Conservation (phyloP, 139 green algal species). For the Chlorella vulgaris region DNA sequence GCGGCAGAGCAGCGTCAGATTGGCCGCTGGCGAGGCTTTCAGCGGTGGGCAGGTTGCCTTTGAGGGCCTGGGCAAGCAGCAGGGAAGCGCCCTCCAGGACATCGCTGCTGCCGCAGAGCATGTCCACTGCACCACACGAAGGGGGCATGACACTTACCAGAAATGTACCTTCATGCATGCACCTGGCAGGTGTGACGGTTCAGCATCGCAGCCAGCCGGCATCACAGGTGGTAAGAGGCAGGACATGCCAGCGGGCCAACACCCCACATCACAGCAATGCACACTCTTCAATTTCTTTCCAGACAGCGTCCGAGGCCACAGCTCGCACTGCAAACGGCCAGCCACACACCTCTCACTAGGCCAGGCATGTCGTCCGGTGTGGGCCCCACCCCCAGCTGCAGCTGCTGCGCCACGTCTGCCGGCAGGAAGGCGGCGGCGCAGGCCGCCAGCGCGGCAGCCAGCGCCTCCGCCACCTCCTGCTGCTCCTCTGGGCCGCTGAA, state of each 20-base stretch:
- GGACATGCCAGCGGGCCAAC: too few relatives aligned
- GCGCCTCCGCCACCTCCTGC: background rate
- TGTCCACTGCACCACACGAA: background rate
- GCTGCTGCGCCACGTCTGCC: background rate
- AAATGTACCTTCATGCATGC: background rate
- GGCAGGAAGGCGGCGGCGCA: background rate
- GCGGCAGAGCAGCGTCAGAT: background rate
- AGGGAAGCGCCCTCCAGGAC: conserved; percentile 5
- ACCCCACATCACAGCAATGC: too few relatives aligned
- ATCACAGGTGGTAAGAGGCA: too few relatives aligned
- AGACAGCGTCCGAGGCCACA: too few relatives aligned
- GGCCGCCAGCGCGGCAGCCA: background rate
- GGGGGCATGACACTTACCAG: background rate
- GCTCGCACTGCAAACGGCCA: too few relatives aligned
- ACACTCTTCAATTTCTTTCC: too few relatives aligned
- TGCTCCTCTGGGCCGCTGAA: background rate
- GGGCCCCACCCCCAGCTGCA: conserved; percentile 12
- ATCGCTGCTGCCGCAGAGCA: conserved; percentile 5
- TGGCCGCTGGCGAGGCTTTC: background rate
- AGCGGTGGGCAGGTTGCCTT: conserved; percentile 22
- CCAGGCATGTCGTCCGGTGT: conserved; percentile 31
- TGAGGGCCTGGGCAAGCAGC: conserved; percentile 29
- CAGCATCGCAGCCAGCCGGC: too few relatives aligned
- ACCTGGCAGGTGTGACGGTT: background rate
- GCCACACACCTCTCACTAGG: conserved; percentile 24